Evolutionary conservation across 768 basidiomycete species (phyloP).

Genomic region (Filobasidium wieringae): DNA sequence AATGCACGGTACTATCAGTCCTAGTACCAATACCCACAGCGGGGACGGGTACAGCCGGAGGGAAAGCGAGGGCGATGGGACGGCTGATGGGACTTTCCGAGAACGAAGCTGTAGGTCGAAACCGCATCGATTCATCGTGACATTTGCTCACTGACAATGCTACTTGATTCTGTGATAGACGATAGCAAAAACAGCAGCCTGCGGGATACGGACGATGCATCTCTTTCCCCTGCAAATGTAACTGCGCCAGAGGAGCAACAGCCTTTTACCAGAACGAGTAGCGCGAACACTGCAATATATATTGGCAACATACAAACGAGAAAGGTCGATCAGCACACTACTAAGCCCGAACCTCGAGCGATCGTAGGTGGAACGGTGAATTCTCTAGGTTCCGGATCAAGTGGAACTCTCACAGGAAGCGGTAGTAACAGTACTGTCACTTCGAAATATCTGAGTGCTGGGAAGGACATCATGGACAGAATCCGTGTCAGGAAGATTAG

Average conservation of each 20-base stretch:
- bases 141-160: background rate
- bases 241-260: too few relatives aligned
- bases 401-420: slow-evolving; percentile 1
- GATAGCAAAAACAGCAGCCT: too few relatives aligned
- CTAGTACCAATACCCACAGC: background rate
- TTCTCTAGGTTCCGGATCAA: slow-evolving; percentile 6
- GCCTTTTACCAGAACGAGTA: background rate
- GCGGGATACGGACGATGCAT: too few relatives aligned
- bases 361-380: slow-evolving; percentile 2
- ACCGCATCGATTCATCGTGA: background rate
- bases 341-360: background rate
- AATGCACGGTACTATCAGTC: background rate
- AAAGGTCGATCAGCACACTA: background rate
- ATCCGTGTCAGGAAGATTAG: slow-evolving; percentile 13
- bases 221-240: background rate
- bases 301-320: background rate
- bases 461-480: slow-evolving; percentile 13
- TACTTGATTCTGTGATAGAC: background rate
- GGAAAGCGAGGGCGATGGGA: background rate
- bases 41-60: background rate
- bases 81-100: background rate
- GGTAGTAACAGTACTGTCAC: slow-evolving; percentile 11
- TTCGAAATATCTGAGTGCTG: slow-evolving; percentile 10
- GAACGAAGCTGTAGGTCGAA: background rate
- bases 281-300: background rate